Evolutionary conservation across 331 rosid genomes (phyloP), one percentile per base, ranked within the genome.

Genomic region (Malus hybrid): DNA sequence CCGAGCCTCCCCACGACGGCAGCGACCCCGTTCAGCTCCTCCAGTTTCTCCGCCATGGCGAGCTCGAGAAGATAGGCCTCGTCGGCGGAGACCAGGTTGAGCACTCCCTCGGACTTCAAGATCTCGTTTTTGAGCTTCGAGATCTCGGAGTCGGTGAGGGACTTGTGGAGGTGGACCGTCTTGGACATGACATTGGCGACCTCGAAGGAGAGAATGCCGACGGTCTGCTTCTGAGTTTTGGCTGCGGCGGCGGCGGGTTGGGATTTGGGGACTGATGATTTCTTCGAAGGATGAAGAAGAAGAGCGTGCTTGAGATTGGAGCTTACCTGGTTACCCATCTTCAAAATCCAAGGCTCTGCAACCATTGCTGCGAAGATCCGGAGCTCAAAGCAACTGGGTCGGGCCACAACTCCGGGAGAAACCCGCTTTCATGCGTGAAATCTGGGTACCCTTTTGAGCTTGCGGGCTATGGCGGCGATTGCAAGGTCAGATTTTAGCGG

Each of bases 191-290:
- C 91, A 69, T 89, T 94, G 33, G 97, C 99, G 3, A 94, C 97
- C 78, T 94, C 99, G 78, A 94, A 94, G 27, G 99, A 94, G 46
- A 94, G 99, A 86, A 94, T 94, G 10, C 89, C 97, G 20, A 94
- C 75, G 3, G 70, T 76, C 69, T 83, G 88, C 81, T 81, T 75
- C 67, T 69, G 72, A 29, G 56, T 80, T 27, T 24, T 24, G 24
- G 24, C 24, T 1, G 24, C 24, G 24, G 24, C 1, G 24, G 24
- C 1, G 24, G 24, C 24, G 24, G 76, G 68, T 34, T 64, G 32
- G 64, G 64, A 73, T 67, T 75, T 86, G 69, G 84, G 68, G 83
- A 80, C 87, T 32, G 77, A 86, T 55, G 77, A 86, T 79, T 83
- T 94, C 62, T 83, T 73, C 3, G 90, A 79, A 76, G 88, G 71